Evolutionary conservation across 108 stramenopile genomes (phyloP).

Genomic region (Mediolabrus comicus): DNA sequence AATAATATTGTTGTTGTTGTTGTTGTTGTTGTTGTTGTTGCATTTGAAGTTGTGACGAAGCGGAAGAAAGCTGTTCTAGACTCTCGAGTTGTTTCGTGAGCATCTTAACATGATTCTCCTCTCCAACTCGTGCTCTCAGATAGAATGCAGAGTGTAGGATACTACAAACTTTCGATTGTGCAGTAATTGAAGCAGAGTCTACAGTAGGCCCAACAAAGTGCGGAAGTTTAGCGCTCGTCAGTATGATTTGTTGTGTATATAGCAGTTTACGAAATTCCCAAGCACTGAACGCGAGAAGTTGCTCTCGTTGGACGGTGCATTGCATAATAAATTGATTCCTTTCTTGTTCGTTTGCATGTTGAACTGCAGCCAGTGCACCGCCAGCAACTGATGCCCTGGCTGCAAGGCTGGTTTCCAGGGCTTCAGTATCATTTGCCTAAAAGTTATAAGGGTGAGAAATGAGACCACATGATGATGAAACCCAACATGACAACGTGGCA

Average conservation of each 20-base stretch:
- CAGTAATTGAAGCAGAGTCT: constrained; percentile 52
- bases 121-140: constrained; percentile 68
- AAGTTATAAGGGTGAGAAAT: background rate
- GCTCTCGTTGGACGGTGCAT: constrained; percentile 59
- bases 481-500: background rate
- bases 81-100: constrained; percentile 64
- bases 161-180: constrained; percentile 74
- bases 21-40: constrained; percentile 15
- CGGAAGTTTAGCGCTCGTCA: constrained; percentile 67
- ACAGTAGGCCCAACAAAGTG: constrained; percentile 82
- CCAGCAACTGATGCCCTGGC: constrained; percentile 74
- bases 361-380: constrained; percentile 56
- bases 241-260: constrained; percentile 64
- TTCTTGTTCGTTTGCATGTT: constrained; percentile 69
- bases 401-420: constrained; percentile 55
- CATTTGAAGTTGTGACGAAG: constrained; percentile 11
- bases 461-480: background rate
- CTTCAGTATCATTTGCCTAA: constrained; percentile 21
- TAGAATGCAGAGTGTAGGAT: constrained; percentile 87
- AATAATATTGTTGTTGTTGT: constrained; percentile 22
- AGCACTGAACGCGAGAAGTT: constrained; percentile 47
- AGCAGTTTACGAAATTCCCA: constrained; percentile 82
- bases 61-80: constrained; percentile 41
- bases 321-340: constrained; percentile 53
- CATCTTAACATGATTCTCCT: constrained; percentile 65